Conservation (phyloP, 2,329 filamentous ascomycete genomes). For the Exophiala sp. region DNA sequence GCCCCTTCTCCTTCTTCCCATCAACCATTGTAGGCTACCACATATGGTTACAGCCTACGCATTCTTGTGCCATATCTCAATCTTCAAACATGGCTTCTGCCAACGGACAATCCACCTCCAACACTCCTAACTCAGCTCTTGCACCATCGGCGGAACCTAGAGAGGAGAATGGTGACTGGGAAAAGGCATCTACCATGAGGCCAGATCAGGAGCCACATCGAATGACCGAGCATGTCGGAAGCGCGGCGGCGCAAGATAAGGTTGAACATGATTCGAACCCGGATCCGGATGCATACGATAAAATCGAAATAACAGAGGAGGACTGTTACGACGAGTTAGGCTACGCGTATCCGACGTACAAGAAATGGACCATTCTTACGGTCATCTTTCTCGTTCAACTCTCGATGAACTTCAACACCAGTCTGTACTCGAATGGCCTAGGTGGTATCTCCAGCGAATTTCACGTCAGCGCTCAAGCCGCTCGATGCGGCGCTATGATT, state of each 20-base stretch:
- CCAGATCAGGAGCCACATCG: slow-evolving; percentile 9
- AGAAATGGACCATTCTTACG: slow-evolving; percentile 68
- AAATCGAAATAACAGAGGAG: slow-evolving; percentile 44
- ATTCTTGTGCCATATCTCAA: not conserved
- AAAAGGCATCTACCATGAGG: slow-evolving; percentile 18
- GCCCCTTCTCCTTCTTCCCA: not conserved
- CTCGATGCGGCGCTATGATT: slow-evolving; percentile 67
- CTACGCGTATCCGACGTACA: slow-evolving; percentile 51
- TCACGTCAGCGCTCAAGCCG: slow-evolving; percentile 60
- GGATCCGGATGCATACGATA: slow-evolving; percentile 23
- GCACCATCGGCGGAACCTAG: slow-evolving; percentile 1
- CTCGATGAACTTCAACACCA: slow-evolving; percentile 75
- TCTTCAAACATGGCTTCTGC: slow-evolving; percentile 1
- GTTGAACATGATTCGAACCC: slow-evolving; percentile 5
- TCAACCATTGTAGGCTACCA: not conserved
- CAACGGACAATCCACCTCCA: slow-evolving; percentile 4
- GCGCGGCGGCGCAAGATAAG: slow-evolving; percentile 3
- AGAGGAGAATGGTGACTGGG: slow-evolving; percentile 18
- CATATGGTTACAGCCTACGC: not conserved
- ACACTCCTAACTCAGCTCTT: not conserved
- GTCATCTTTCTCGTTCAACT: slow-evolving; percentile 68
- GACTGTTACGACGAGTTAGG: slow-evolving; percentile 63
- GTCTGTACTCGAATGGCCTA: slow-evolving; percentile 65
- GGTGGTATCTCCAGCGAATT: slow-evolving; percentile 62
- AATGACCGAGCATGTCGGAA: slow-evolving; percentile 13